A percentile compares a stretch with the other conserved stretches of the same genome.
Evolutionary conservation across 768 basidiomycete genomes (phyloP).

Genomic region (Lactarius tabidus): DNA sequence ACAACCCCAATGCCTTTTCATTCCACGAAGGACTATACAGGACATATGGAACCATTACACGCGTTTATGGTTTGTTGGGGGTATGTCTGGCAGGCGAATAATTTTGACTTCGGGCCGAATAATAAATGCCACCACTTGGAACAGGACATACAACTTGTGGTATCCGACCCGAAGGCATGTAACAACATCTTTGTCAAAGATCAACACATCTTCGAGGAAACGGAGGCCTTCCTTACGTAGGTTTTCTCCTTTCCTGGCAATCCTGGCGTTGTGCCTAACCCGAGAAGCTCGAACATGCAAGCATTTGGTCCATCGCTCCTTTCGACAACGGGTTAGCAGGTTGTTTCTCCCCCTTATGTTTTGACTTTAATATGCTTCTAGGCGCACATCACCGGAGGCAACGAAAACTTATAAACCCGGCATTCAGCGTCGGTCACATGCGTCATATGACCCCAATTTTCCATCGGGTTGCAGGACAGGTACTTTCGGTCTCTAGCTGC

Average conservation of each 20-base stretch:
- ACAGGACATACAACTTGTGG: slow-evolving; percentile 5
- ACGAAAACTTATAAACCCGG: slow-evolving; percentile 19
- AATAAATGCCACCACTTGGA: background rate
- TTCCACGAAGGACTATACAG: background rate
- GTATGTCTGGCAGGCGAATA: background rate
- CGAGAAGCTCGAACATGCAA: background rate
- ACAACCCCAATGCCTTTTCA: background rate
- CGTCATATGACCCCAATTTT: slow-evolving; percentile 26
- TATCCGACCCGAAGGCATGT: slow-evolving; percentile 12
- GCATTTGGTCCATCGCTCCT: background rate
- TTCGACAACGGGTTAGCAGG: background rate
- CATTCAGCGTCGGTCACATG: slow-evolving; percentile 27
- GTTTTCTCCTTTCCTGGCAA: background rate
- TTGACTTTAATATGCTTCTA: background rate
- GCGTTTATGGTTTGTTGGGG: slow-evolving; percentile 5
- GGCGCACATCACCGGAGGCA: slow-evolving; percentile 11
- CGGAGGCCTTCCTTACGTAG: background rate
- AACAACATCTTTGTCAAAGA: slow-evolving; percentile 8
- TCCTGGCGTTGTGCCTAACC: background rate
- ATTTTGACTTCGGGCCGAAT: background rate
- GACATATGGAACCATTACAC: background rate
- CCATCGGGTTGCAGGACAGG: slow-evolving; percentile 18
- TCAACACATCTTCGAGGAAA: background rate
- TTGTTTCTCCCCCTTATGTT: background rate
- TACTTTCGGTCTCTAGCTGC: slow-evolving; percentile 25